Evolutionary conservation across 2,329 filamentous ascomycete genomes (phyloP), one percentile per base, ranked within the genome.

Genomic region (Penicillium expansum): DNA sequence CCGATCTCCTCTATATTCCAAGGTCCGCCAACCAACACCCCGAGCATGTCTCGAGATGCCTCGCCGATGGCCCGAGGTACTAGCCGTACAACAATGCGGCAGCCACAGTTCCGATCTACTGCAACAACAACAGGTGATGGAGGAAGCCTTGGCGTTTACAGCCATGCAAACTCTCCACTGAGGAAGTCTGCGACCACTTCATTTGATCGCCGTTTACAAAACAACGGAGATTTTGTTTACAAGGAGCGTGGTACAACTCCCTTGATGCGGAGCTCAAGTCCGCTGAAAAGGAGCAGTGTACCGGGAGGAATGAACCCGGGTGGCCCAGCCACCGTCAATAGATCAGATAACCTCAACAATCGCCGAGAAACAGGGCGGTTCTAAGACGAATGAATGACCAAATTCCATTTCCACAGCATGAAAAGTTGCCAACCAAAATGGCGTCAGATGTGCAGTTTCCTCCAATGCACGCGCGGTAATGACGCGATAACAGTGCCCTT

Each of bases 141-240:
- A 16, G 91, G 92, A 2, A 93, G 83, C 69, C 78, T 96, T 48
- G 92, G 92, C 14, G 82, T 95, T 1, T 92, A 87, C 72, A 88
- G 83, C 6, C 91, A 96, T 71, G 86, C 86, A 6, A 89, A 87
- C 39, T 96, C 91, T 11, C 93, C 93, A 0, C 74, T 97, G 13
- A 88, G 91, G 67, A 96, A 96, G 71, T 82, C 89, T 2, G 85
- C 79, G 65, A 90, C 77, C 74, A 84, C 74, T 74, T 89, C 80
- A 50, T 71, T 78, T 48, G 72, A 77, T 18, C 69, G 68, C 18
- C 69, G 70, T 55, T 62, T 69, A 55, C 77, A 79, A 64, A 74
- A 67, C 63, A 72, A 69, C 49, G 74, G 69, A 1, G 73, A 74
- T 43, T 68, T 72, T 45, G 69, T 70, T 22, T 70, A 73, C 57